Evolutionary conservation across 2,329 filamentous ascomycete species (phyloP).

Genomic region (Fusarium longipes): DNA sequence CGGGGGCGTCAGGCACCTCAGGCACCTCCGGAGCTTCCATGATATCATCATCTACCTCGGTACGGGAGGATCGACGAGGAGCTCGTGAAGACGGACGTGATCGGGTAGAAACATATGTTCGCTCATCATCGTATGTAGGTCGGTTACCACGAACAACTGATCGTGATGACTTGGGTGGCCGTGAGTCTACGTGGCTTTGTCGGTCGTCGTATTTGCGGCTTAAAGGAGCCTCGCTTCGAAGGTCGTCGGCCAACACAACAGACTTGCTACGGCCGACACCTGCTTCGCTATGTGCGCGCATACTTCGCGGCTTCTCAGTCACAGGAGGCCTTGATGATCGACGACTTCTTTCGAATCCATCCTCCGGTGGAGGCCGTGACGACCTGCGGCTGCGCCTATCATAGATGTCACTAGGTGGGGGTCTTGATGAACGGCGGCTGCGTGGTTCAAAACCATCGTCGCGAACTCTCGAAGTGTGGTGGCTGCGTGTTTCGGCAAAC

Average conservation of each 20-base stretch:
- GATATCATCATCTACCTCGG: conserved; percentile 45
- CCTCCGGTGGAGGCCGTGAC: conserved; percentile 49
- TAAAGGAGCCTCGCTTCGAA: conserved; percentile 53
- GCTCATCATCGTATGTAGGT: conserved; percentile 50
- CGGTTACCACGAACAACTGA: conserved; percentile 42
- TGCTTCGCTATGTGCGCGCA: conserved; percentile 57
- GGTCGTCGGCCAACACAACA: conserved; percentile 56
- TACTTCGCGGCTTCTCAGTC: conserved; percentile 43
- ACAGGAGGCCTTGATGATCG: conserved; percentile 53
- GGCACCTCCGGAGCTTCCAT: conserved; percentile 43
- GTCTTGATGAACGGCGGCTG: conserved; percentile 33
- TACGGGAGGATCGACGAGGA: conserved; percentile 41
- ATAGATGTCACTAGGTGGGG: conserved; percentile 42
- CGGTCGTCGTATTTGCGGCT: conserved; percentile 52
- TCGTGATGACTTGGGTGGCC: conserved; percentile 46
- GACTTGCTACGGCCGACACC: conserved; percentile 33
- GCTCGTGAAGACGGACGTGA: conserved; percentile 44
- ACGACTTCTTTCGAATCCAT: conserved; percentile 55
- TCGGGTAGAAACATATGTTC: conserved; percentile 58
- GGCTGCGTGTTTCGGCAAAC: conserved; percentile 38
- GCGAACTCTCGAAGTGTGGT: conserved; percentile 29
- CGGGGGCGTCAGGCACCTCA: conserved; percentile 32
- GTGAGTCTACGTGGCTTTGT: conserved; percentile 56
- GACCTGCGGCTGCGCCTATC: conserved; percentile 57
- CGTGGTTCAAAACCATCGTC: conserved; percentile 35